Percentiles rank a stretch among this genome's conserved stretches.
Evolutionary conservation across 805 yeast species (phyloP).

Genomic region (Candida verbasci): DNA sequence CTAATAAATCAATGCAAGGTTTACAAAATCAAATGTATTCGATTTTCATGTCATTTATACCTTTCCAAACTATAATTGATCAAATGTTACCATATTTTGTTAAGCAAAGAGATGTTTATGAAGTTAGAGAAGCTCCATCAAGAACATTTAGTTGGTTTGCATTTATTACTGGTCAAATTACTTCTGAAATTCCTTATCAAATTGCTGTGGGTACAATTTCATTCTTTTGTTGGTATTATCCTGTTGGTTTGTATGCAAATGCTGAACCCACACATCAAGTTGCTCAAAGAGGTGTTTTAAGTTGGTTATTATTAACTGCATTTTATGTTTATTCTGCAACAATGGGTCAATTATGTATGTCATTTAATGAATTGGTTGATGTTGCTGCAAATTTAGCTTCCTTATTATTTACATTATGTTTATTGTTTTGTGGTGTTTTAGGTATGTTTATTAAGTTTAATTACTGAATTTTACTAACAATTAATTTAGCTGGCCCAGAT

Average conservation of each 20-base stretch:
- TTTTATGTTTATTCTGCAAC: constrained; percentile 20
- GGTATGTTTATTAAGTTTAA: too few relatives aligned
- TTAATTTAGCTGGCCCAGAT: constrained; percentile 48
- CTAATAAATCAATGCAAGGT: constrained; percentile 50
- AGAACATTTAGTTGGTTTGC: constrained; percentile 42
- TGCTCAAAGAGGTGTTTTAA: constrained; percentile 2
- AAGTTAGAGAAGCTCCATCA: constrained; percentile 39
- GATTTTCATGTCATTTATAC: constrained; percentile 41
- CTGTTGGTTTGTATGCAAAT: constrained; percentile 44
- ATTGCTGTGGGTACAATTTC: constrained; percentile 37
- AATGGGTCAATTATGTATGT: constrained; percentile 52
- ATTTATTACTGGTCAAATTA: constrained; percentile 35
- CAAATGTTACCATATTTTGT: constrained; percentile 41
- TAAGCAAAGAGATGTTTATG: constrained; percentile 35
- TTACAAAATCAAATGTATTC: constrained; percentile 64
- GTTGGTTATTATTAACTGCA: constrained; percentile 3
- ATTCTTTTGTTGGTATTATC: constrained; percentile 56
- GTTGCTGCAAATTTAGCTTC: constrained; percentile 60
- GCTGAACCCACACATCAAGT: constrained; percentile 45
- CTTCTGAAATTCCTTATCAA: constrained; percentile 48
- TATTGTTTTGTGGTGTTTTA: constrained; percentile 68
- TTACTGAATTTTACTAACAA: too few relatives aligned
- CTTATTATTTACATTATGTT: constrained; percentile 51
- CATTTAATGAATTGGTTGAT: constrained; percentile 21
- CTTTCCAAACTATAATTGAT: constrained; percentile 35